Percentiles rank a stretch among this genome's conserved stretches.
Evolutionary conservation across 1,139 yeast species (phyloP).

Genomic region (Suhomyces maxii): DNA sequence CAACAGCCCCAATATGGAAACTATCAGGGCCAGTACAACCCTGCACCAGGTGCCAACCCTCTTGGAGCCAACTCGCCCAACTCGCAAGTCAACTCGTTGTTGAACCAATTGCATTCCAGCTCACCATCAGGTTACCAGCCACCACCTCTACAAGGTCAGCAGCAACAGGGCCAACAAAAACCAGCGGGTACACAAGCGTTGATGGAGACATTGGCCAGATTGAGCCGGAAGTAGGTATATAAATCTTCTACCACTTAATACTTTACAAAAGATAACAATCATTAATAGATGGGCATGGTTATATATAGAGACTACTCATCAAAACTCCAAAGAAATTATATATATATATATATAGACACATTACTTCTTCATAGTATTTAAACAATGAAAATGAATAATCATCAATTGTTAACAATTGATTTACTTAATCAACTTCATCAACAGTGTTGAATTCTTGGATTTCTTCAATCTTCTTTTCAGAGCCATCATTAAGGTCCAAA

Average conservation of each 20-base stretch:
- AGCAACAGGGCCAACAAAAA: not conserved
- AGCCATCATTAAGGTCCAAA: conserved; percentile 13
- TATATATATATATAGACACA: no score
- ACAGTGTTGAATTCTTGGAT: conserved; percentile 11
- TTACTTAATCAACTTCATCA: conserved; percentile 16
- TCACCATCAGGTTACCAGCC: conserved; percentile 13
- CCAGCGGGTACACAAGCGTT: conserved; percentile 21
- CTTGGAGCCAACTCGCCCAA: conserved; percentile 15
- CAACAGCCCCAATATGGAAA: conserved; percentile 12
- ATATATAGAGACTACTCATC: no score
- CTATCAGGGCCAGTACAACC: conserved; percentile 2
- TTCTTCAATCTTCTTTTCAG: conserved; percentile 3
- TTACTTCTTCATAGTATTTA: no score
- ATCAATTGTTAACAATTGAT: not conserved
- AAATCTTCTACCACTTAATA: not conserved
- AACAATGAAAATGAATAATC: no score
- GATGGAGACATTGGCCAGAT: conserved; percentile 42
- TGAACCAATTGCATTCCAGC: conserved; percentile 29
- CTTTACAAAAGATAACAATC: not conserved
- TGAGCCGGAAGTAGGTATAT: conserved; percentile 18
- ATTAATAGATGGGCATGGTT: no score
- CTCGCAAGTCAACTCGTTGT: conserved; percentile 29
- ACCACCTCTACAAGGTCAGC: conserved; percentile 10
- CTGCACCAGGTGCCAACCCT: conserved; percentile 4
- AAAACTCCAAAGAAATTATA: no score